Evolutionary conservation across 441 rosid species (phyloP), one percentile per base, ranked within the genome.

Genomic region (Capsella rubella): DNA sequence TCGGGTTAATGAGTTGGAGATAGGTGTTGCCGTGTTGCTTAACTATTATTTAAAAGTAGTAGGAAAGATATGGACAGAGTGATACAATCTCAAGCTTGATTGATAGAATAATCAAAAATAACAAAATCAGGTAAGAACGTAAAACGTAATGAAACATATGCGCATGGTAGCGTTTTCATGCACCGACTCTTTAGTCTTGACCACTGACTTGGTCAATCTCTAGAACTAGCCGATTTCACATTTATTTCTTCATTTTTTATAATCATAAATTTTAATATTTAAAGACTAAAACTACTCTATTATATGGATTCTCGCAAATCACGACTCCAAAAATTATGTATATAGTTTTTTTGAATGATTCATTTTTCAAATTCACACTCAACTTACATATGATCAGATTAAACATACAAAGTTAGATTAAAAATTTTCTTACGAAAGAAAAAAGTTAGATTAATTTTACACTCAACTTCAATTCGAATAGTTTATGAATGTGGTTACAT

Each of bases 101-200:
- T 6, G 59, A 56, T 4, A 18, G 60, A 56, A 59, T 25, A 35
- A 67, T 57, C 40, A 57, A 74, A 74, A 74, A 74, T 21, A 21
- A 21, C 25, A 21, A 21, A 21, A 21, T 21, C 61, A 57, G 37
- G 73, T 67, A 59, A 67, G 63, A 69, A 75, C 64, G 69, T 68
- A 34, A 21, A 25, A 61, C 69, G 67, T 59, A 31, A 51, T 74
- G 54, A 13, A 21, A 14, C 18, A 67, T 42, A 51, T 43, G 79
- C 74, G 74, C 69, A 75, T 68, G 47, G 32, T 68, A 60, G 57
- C 63, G 4, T 52, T 31, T 75, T 25, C 79, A 61, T 75, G 74
- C 79, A 69, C 79, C 79, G 79, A 68, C 69, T 63, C 39, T 75
- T 75, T 74, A 75, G 64, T 63, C 39, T 75, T 75, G 74, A 75